Percentiles rank a stretch among this genome's conserved stretches.
Conservation (phyloP, 768 basidiomycete species). For the Leucocoprinus sp. region DNA sequence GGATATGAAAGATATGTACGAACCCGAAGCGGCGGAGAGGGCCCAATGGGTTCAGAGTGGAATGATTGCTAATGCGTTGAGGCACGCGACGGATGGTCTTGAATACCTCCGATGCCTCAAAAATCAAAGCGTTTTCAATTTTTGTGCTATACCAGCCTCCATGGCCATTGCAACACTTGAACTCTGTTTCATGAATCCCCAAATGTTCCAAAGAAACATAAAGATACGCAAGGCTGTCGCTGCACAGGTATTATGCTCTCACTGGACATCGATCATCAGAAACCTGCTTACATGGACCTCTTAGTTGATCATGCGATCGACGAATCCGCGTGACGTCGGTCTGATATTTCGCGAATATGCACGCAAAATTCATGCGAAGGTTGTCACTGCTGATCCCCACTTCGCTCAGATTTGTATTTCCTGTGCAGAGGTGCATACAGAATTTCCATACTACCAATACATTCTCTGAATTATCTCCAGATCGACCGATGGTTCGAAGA, state of each 20-base stretch:
- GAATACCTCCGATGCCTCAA: slow-evolving; percentile 84
- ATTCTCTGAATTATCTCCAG: slow-evolving; percentile 25
- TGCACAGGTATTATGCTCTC: slow-evolving; percentile 48
- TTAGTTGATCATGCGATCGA: slow-evolving; percentile 87
- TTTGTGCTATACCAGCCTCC: slow-evolving; percentile 87
- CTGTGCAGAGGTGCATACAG: slow-evolving; percentile 54
- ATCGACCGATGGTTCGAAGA: slow-evolving; percentile 94
- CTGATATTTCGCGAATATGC: slow-evolving; percentile 80
- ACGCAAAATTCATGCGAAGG: slow-evolving; percentile 76
- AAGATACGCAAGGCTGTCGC: slow-evolving; percentile 94
- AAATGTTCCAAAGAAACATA: slow-evolving; percentile 79
- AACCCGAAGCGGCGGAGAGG: slow-evolving; percentile 46
- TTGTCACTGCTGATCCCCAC: slow-evolving; percentile 75
- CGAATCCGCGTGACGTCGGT: slow-evolving; percentile 87
- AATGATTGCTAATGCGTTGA: slow-evolving; percentile 82
- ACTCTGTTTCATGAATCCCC: slow-evolving; percentile 88
- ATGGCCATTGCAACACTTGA: slow-evolving; percentile 96
- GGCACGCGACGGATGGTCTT: slow-evolving; percentile 77
- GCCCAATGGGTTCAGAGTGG: slow-evolving; percentile 79
- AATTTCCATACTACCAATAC: not conserved
- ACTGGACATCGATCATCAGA: not conserved
- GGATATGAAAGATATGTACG: slow-evolving; percentile 61
- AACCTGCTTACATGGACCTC: not conserved
- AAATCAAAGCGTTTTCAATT: slow-evolving; percentile 92
- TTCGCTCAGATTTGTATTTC: slow-evolving; percentile 77